phyloP scores from a whole-genome alignment of 768 basidiomycete genomes.

The Auriscalpium microsporum region DNA sequence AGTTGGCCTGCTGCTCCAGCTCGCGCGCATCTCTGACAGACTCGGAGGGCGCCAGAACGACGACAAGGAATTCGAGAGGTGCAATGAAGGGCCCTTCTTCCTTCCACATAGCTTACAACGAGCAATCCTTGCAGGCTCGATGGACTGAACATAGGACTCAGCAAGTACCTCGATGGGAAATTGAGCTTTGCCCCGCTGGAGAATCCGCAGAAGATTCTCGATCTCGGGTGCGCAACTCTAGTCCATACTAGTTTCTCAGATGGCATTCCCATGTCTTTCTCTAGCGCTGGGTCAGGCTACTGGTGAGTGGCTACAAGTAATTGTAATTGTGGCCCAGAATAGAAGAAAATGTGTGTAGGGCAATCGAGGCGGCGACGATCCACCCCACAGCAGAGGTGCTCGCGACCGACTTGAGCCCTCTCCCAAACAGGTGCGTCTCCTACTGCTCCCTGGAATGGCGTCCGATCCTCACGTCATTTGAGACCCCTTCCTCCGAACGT shows the following conservation, averaged over 20 bases:
- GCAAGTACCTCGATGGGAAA: slow-evolving; percentile 11
- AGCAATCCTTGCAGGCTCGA: slow-evolving; percentile 12
- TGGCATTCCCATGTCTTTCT: neutral
- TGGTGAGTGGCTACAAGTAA: neutral
- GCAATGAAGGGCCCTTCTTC: neutral
- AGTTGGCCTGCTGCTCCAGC: neutral
- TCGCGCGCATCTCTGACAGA: neutral
- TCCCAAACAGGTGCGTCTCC: slow-evolving; percentile 13
- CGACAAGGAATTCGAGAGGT: slow-evolving; percentile 4
- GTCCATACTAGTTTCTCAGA: slow-evolving; percentile 1
- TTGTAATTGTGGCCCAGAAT: neutral
- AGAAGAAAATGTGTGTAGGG: slow-evolving; percentile 7
- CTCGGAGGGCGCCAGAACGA: neutral
- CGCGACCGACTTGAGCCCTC: slow-evolving; percentile 14
- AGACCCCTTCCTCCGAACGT: slow-evolving; percentile 18
- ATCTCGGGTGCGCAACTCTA: slow-evolving; percentile 16
- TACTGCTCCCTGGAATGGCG: no score
- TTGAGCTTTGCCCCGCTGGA: slow-evolving; percentile 12
- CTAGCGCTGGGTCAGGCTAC: slow-evolving; percentile 4
- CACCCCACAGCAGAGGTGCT: slow-evolving; percentile 11
- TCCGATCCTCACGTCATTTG: neutral
- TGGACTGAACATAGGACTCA: slow-evolving; percentile 17
- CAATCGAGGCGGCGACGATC: slow-evolving; percentile 16
- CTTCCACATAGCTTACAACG: neutral
- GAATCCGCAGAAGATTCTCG: slow-evolving; percentile 17